Percentiles rank a stretch among this genome's conserved stretches.
Evolutionary conservation across 2,329 filamentous ascomycete genomes (phyloP).

Genomic region (Cladosporium phlei): DNA sequence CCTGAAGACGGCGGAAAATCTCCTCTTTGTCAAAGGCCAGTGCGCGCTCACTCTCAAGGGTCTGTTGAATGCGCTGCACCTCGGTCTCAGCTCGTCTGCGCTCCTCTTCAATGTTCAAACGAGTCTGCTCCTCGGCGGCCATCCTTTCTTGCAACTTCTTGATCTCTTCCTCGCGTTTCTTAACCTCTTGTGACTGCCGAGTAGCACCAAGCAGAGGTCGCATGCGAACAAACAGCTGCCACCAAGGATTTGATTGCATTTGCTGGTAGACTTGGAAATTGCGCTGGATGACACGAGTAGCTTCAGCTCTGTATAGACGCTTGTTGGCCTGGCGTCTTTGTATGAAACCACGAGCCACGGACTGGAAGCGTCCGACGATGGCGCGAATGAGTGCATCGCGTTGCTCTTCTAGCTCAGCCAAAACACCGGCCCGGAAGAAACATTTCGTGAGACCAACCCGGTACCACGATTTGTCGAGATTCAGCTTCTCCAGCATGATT

Average conservation of each 20-base stretch:
- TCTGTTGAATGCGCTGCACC: constrained; percentile 85
- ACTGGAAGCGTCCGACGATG: constrained; percentile 91
- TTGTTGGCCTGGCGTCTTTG: constrained; percentile 88
- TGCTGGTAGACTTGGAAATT: constrained; percentile 92
- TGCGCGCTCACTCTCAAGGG: constrained; percentile 90
- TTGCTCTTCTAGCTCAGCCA: constrained; percentile 94
- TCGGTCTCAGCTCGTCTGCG: constrained; percentile 80
- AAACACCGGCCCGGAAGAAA: constrained; percentile 92
- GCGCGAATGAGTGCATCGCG: constrained; percentile 87
- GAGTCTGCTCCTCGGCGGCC: constrained; percentile 67
- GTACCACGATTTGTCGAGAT: constrained; percentile 79
- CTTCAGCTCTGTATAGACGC: constrained; percentile 87
- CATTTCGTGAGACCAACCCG: constrained; percentile 95
- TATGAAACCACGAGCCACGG: constrained; percentile 81
- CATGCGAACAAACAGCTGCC: constrained; percentile 92
- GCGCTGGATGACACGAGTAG: constrained; percentile 86
- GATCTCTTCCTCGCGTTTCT: constrained; percentile 91
- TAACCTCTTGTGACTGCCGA: constrained; percentile 85
- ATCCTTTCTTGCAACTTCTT: constrained; percentile 80
- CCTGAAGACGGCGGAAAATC: constrained; percentile 93
- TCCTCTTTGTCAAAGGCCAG: constrained; percentile 96
- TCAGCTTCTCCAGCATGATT: constrained; percentile 84
- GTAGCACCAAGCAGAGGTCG: constrained; percentile 90
- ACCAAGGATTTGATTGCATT: constrained; percentile 92
- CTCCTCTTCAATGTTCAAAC: constrained; percentile 83